These are phyloP conservation scores for Dipodascus geniculatus DNA, from an alignment of 805 yeast genomes.

Conservation along the genomic window DNA sequence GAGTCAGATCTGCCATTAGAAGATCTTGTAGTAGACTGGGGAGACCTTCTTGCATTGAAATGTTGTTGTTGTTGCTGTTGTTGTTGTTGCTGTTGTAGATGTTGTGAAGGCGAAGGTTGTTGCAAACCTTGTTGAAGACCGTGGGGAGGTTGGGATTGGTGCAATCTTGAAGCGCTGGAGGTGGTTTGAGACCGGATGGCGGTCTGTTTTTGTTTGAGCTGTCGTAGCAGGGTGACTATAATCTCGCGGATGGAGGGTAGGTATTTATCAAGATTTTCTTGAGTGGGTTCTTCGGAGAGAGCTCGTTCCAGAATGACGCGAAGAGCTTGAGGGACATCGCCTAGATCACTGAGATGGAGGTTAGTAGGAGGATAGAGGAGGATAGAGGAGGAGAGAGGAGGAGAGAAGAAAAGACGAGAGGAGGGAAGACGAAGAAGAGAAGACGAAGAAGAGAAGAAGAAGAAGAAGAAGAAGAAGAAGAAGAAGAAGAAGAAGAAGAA, in stretches of 20 bases:
- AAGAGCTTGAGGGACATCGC: conserved; percentile 79
- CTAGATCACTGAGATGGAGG: conserved; percentile 62
- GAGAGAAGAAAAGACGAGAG: neutral
- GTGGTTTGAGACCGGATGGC: conserved; percentile 32
- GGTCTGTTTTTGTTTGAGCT: conserved; percentile 68
- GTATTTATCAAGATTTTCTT: conserved; percentile 65
- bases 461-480: too few species aligned
- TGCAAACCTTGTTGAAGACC: conserved; percentile 2
- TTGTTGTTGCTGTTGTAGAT: neutral
- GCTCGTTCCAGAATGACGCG: conserved; percentile 78
- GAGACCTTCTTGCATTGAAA: too few species aligned
- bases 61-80: too few species aligned
- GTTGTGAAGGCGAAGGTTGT: neutral
- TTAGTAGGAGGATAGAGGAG: too few species aligned
- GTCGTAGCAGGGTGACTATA: conserved; percentile 67
- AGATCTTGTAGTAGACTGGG: neutral
- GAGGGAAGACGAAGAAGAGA: too few species aligned
- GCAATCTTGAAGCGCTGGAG: conserved; percentile 14
- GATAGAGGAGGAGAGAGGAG: too few species aligned
- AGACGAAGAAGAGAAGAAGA: too few species aligned
- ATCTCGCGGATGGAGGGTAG: conserved; percentile 79
- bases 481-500: too few species aligned
- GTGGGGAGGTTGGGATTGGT: conserved; percentile 4
- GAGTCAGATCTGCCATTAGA: conserved; percentile 9
- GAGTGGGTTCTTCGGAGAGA: conserved; percentile 72